These are phyloP conservation scores for Xylariomycetidae sp. DNA, from an alignment of 2,329 filamentous ascomycete genomes.

Conservation along the genomic window DNA sequence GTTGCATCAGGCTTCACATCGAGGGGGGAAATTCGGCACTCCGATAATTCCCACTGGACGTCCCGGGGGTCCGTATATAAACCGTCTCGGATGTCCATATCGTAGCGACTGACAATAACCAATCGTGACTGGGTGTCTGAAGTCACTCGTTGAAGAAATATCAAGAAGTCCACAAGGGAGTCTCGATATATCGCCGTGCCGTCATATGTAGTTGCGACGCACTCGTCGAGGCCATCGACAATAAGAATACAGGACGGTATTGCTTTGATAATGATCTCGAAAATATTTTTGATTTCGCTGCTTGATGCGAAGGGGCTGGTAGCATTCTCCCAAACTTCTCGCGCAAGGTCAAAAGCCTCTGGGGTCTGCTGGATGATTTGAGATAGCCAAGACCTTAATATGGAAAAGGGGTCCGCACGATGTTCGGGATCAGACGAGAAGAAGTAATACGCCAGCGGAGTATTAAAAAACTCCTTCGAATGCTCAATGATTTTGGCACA, in stretches of 20 bases:
- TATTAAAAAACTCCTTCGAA: not conserved
- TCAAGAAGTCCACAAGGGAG: slow-evolving; percentile 14
- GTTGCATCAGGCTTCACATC: slow-evolving; percentile 21
- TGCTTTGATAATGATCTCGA: slow-evolving; percentile 7
- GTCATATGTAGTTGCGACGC: slow-evolving; percentile 4
- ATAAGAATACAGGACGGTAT: slow-evolving; percentile 19
- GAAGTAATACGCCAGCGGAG: slow-evolving; percentile 25
- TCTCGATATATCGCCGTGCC: not conserved
- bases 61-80: not conserved
- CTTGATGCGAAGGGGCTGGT: slow-evolving; percentile 10
- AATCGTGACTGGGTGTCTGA: slow-evolving; percentile 11
- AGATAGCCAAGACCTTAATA: slow-evolving; percentile 26
- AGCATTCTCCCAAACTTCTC: slow-evolving; percentile 1
- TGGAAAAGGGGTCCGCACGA: slow-evolving; percentile 19
- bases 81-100: slow-evolving; percentile 17
- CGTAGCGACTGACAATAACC: slow-evolving; percentile 22
- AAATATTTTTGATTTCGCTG: slow-evolving; percentile 12
- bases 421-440: slow-evolving; percentile 24
- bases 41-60: not conserved
- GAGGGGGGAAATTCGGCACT: slow-evolving; percentile 12
- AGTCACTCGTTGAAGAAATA: slow-evolving; percentile 3
- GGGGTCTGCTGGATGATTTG: slow-evolving; percentile 12
- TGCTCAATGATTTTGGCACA: slow-evolving; percentile 25
- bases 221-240: slow-evolving; percentile 33
- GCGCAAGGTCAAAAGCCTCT: slow-evolving; percentile 10